Conservation (phyloP, 73 alveolate species). For the Paramecium sonneborni region DNA sequence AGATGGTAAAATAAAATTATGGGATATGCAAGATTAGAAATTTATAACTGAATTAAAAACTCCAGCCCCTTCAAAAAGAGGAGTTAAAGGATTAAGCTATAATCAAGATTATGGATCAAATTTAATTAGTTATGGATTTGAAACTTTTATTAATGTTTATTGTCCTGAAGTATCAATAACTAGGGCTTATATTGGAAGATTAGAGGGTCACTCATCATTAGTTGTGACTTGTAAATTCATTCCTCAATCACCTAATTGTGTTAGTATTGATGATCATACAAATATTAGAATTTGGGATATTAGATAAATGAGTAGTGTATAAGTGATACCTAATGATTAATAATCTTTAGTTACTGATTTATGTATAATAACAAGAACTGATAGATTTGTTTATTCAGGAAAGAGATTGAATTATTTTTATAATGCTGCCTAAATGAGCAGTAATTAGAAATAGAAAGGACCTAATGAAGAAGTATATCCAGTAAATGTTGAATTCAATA, state of each 20-base stretch:
- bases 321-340: constrained; percentile 80
- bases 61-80: constrained; percentile 82
- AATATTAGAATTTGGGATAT: constrained; percentile 96
- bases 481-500: constrained; percentile 83
- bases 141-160: constrained; percentile 90
- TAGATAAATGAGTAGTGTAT: constrained; percentile 77
- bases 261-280: constrained; percentile 91
- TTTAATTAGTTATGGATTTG: constrained; percentile 92
- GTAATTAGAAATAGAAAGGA: constrained; percentile 47
- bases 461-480: constrained; percentile 83
- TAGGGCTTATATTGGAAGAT: constrained; percentile 86
- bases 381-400: constrained; percentile 58
- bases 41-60: constrained; percentile 78
- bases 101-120: constrained; percentile 88
- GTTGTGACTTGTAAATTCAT: constrained; percentile 89
- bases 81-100: constrained; percentile 86
- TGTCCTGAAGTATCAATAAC: constrained; percentile 93
- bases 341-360: constrained; percentile 49
- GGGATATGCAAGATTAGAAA: constrained; percentile 86
- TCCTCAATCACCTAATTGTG: constrained; percentile 83
- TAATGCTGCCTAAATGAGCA: constrained; percentile 53
- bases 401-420: constrained; percentile 55
- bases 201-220: constrained; percentile 93
- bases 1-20: constrained; percentile 87
- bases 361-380: constrained; percentile 53